Percentiles rank a stretch among this genome's conserved stretches.
Evolutionary conservation across 371 early-diverging fungal genomes (phyloP).

Genomic region (Rhizopus arrhizus): DNA sequence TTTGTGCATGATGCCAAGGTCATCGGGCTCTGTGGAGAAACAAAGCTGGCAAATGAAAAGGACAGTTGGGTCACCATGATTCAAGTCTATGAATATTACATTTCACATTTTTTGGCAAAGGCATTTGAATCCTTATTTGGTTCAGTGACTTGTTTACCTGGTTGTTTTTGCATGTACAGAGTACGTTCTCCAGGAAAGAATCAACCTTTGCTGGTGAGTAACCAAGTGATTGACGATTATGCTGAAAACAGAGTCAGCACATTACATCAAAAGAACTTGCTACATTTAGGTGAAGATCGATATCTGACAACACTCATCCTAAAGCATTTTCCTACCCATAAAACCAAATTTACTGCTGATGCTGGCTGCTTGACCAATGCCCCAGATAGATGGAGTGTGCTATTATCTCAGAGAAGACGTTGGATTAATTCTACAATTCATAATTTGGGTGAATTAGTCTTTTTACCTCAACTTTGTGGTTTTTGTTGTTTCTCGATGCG

Average conservation of each 20-base stretch:
- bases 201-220: slow-evolving; percentile 84
- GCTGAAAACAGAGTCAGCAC: slow-evolving; percentile 93
- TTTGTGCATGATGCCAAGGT: slow-evolving; percentile 86
- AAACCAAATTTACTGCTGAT: slow-evolving; percentile 91
- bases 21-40: slow-evolving; percentile 93
- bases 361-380: slow-evolving; percentile 96
- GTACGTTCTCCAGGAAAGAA: slow-evolving; percentile 75
- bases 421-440: slow-evolving; percentile 98
- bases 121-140: slow-evolving; percentile 99
- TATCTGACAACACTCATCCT: slow-evolving; percentile 96
- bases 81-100: slow-evolving; percentile 98
- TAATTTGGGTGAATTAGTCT: slow-evolving; percentile 88
- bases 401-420: slow-evolving; percentile 93
- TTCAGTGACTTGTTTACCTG: slow-evolving; percentile 94
- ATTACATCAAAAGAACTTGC: slow-evolving; percentile 91
- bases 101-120: slow-evolving; percentile 95
- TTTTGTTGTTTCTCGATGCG: slow-evolving; percentile 96
- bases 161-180: slow-evolving; percentile 95
- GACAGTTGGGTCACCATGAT: slow-evolving; percentile 95
- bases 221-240: slow-evolving; percentile 89
- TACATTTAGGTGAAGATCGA: slow-evolving; percentile 79
- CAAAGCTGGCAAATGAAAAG: slow-evolving; percentile 84
- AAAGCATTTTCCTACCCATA: slow-evolving; percentile 94
- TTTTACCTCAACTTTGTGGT: slow-evolving; percentile 87
- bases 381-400: slow-evolving; percentile 90